Base-by-base conservation (phyloP, 371 early-diverging fungal species). In the Smittium mucronatum region DNA sequence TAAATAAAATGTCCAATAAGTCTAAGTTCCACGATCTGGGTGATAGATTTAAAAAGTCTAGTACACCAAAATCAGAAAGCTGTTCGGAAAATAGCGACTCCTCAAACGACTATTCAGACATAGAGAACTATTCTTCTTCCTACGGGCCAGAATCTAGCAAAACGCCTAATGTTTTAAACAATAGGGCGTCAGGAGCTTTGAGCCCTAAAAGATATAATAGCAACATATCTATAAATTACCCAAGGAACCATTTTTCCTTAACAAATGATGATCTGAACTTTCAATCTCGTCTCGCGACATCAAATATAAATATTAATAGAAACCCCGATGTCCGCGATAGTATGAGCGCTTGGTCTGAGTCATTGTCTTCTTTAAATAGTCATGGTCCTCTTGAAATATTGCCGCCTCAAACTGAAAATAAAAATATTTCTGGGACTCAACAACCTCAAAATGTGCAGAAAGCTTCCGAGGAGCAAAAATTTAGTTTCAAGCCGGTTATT, bases 401-500 rank as follows among this genome's bases (percentile, higher is more conserved):
- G n/a, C n/a, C n/a, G n/a, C 5, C 63, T 61, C 63, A 61, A 61
- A 28, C 63, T 33, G n/a, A 61, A 5, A 61, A 28, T 26, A 5
- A 61, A 5, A 61, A 28, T 61, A 61, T 30, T 30, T 30, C 63
- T 61, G 21, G 26, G 26, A 57, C 57, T 26, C 11, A 61, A n/a
- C 29, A 47, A 21, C 5, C n/a, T 61, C 11, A 61, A 61, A n/a
- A 28, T 11, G 31, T 30, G 26, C 11, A 11, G 16, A 28, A 11
- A 61, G 5, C 36, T 11, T 35, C 30, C 28, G 25, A 29, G 2
- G 31, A 36, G 34, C 28, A 28, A 30, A 28, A 59, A 17, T n/a
- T 34, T 25, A 31, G n/a, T 15, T 69, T 73, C 67, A 76, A 75
- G 29, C 70, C 79, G 0, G 32, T 75, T 2, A 71, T 75, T 36